Base-by-base conservation (phyloP, 2,329 filamentous ascomycete genomes). In the Cadophora sp. region DNA sequence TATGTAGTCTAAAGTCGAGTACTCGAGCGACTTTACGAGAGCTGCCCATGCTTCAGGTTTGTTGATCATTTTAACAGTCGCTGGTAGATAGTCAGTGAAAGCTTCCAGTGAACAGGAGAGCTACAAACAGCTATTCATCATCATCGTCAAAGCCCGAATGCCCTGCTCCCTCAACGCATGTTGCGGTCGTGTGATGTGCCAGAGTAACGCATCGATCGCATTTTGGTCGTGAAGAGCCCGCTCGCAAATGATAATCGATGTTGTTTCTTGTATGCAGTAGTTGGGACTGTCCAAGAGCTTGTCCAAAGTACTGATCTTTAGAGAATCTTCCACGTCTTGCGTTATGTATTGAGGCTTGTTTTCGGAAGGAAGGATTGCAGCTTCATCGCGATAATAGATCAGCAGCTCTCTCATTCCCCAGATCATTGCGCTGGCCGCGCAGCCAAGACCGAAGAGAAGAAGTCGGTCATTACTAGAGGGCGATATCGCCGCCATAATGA, bases 311-410 rank as follows among this genome's bases (percentile, higher is more conserved):
- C 84, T 82, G 13, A 88, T 75, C 66, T 88, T 86, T 50, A 94
- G 82, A 1, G 90, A 86, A 75, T 93, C 90, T 74, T 94, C 91
- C 1, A 90, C 92, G 27, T 91, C 88, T 76, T 93, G 89, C 16
- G 88, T 91, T 70, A 93, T 91, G 76, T 92, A 91, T 72, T 90
- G 87, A 60, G 90, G 87, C 76, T 90, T 89, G 43, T 88, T 88
- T 67, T 88, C 86, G 45, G 82, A 76, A 43, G 87, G 85, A 67
- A 87, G 87, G 74, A 96, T 86, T 77, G 89, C 85, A 70, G 90
- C 90, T 62, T 89, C 83, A 72, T 88, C 83, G 71, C 88, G 85
- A 71, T 90, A 87, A 64, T 84, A 80, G 66, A 81, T 81, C 53
- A 94, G 86, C 64, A 86, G 82, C 45, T 83, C 78, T 69, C 84